Evolutionary conservation across 441 rosid genomes (phyloP).

Genomic region (Erodium moschatum): DNA sequence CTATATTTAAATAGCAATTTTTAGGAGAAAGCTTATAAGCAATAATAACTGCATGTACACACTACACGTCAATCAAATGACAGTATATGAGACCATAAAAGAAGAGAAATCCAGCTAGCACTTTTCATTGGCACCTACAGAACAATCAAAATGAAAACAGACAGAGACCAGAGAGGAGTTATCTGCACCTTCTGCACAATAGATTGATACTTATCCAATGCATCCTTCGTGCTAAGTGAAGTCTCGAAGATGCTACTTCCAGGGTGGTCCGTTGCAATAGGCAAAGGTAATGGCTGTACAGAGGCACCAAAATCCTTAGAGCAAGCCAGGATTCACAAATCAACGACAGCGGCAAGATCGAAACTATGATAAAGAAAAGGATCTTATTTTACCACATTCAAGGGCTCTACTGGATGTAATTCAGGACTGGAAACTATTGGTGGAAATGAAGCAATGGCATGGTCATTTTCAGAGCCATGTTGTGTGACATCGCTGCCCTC

Average conservation of each 20-base stretch:
- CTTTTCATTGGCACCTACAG: not conserved
- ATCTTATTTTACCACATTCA: slow-evolving; percentile 48
- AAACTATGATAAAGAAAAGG: slow-evolving; percentile 9
- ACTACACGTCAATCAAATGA: not conserved
- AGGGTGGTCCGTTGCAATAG: slow-evolving; percentile 54
- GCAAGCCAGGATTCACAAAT: slow-evolving; percentile 19
- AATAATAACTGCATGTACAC: not conserved
- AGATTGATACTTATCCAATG: slow-evolving; percentile 82
- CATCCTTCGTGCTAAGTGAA: slow-evolving; percentile 74
- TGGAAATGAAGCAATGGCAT: slow-evolving; percentile 39
- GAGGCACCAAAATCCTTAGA: slow-evolving; percentile 51
- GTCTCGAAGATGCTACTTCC: slow-evolving; percentile 55
- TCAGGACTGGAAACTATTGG: slow-evolving; percentile 45
- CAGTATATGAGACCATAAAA: not conserved
- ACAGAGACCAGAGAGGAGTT: slow-evolving; percentile 7
- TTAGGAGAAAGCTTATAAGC: not conserved
- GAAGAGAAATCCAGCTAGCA: not conserved
- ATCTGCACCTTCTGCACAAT: slow-evolving; percentile 64
- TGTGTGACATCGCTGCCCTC: slow-evolving; percentile 40
- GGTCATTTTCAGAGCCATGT: slow-evolving; percentile 41
- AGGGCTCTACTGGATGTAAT: slow-evolving; percentile 38
- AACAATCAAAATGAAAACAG: not conserved
- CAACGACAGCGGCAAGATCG: slow-evolving; percentile 20
- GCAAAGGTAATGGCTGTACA: slow-evolving; percentile 43
- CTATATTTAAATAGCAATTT: not conserved